Conservation (phyloP, 805 yeast genomes). For the Torulaspora quercuum region DNA sequence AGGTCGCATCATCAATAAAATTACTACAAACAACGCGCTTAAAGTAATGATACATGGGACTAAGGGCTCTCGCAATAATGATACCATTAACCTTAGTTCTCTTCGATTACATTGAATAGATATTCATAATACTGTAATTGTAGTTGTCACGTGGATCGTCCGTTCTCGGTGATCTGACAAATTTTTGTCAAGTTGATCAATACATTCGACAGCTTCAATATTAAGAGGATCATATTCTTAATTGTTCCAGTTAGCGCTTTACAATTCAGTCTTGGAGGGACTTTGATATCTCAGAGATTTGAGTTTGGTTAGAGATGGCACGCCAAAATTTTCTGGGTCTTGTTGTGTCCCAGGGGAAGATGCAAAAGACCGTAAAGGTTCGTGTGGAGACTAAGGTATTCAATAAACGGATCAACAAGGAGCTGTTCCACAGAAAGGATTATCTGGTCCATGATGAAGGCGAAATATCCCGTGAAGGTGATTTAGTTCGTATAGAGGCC, state of each 20-base stretch:
- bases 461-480: slow-evolving; percentile 89
- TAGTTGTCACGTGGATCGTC: slow-evolving; percentile 1
- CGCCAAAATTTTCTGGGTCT: slow-evolving; percentile 88
- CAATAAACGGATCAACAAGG: slow-evolving; percentile 69
- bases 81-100: too few relatives aligned
- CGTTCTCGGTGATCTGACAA: slow-evolving; percentile 5
- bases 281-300: too few relatives aligned
- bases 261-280: too few relatives aligned
- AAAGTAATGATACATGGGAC: too few relatives aligned
- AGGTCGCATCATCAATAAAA: too few relatives aligned
- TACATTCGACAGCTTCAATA: too few relatives aligned
- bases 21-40: too few relatives aligned
- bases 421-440: slow-evolving; percentile 72
- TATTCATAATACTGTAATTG: neutral
- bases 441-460: slow-evolving; percentile 93
- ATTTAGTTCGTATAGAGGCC: slow-evolving; percentile 86
- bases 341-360: slow-evolving; percentile 93
- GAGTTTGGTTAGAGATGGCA: slow-evolving; percentile 63
- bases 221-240: too few relatives aligned
- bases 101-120: neutral
- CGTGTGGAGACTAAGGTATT: slow-evolving; percentile 75
- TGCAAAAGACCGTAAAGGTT: slow-evolving; percentile 93
- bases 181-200: slow-evolving; percentile 2
- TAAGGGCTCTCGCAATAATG: too few relatives aligned
- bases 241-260: too few relatives aligned